Percentiles rank a stretch among this genome's conserved stretches.
These are phyloP conservation scores for Chaetomidium leptoderma DNA, from an alignment of 495 filamentous ascomycete species.

Conservation along the genomic window DNA sequence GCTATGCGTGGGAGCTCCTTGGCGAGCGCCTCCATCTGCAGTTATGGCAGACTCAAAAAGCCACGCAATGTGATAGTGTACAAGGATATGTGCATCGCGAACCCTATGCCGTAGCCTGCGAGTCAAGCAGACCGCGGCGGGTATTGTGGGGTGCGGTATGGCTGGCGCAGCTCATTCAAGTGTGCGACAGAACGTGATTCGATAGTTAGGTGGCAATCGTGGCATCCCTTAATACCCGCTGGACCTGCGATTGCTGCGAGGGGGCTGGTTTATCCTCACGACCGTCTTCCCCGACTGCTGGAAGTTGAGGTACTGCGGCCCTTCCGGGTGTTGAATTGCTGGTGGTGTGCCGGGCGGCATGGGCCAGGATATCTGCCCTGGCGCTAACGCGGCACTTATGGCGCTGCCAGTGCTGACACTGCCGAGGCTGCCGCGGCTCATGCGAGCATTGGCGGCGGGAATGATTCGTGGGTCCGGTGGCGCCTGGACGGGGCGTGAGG, in stretches of 20 bases:
- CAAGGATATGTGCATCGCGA: too few relatives aligned
- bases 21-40: not conserved
- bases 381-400: constrained; percentile 15
- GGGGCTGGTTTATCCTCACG: constrained; percentile 16
- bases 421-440: constrained; percentile 13
- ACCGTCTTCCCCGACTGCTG: constrained; percentile 17
- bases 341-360: constrained; percentile 20
- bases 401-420: constrained; percentile 15
- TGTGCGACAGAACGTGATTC: too few relatives aligned
- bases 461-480: constrained; percentile 7
- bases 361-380: constrained; percentile 20
- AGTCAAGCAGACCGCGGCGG: too few relatives aligned
- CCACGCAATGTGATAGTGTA: not conserved
- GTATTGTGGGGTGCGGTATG: too few relatives aligned
- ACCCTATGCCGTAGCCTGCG: too few relatives aligned
- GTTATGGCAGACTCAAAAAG: not conserved
- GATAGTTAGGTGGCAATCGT: not conserved
- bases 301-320: constrained; percentile 17
- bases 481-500: not conserved
- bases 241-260: not conserved
- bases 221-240: not conserved
- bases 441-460: not conserved
- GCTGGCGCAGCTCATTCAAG: too few relatives aligned
- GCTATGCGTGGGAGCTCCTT: not conserved
- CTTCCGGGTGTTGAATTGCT: not conserved